A percentile compares a stretch with the other conserved stretches of the same genome.
Evolutionary conservation across 352 stramenopile species (phyloP).

Genomic region (Phytophthora fragariae): DNA sequence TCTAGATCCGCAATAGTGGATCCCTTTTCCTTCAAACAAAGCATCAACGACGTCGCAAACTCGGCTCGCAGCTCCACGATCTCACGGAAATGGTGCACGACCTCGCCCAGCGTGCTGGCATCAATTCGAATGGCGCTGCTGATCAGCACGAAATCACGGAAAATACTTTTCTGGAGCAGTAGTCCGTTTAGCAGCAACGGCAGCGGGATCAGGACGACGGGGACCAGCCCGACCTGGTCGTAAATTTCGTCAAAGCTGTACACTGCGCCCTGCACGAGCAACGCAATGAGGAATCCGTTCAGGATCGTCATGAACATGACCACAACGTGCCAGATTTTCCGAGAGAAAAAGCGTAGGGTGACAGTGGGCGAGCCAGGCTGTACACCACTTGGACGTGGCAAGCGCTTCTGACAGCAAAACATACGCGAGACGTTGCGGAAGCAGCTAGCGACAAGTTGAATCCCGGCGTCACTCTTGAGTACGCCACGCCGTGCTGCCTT

Average conservation of each 20-base stretch:
- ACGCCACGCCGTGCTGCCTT: too few relatives aligned
- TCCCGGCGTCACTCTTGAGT: too few relatives aligned
- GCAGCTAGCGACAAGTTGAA: too few relatives aligned
- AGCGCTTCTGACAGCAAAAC: too few relatives aligned
- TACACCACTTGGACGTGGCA: too few relatives aligned
- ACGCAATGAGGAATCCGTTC: background rate
- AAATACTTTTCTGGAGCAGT: conserved; percentile 54
- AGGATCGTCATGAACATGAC: background rate
- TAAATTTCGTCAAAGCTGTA: background rate
- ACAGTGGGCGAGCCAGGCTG: too few relatives aligned
- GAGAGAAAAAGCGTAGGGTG: too few relatives aligned
- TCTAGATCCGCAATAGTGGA: conserved; percentile 42
- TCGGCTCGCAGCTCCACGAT: conserved; percentile 54
- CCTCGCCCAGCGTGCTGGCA: conserved; percentile 50
- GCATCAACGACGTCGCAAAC: conserved; percentile 43
- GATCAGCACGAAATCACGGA: conserved; percentile 55
- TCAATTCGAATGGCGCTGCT: conserved; percentile 57
- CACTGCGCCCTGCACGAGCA: background rate
- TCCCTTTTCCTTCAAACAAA: conserved; percentile 27
- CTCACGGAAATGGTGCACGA: conserved; percentile 67
- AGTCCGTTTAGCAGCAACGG: background rate
- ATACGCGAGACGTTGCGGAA: too few relatives aligned
- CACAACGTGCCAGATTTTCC: background rate
- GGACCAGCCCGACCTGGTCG: background rate
- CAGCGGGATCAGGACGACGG: background rate